Evolutionary conservation across 1,284 basidiomycete genomes (phyloP).

Genomic region (Cronartium quercuum): DNA sequence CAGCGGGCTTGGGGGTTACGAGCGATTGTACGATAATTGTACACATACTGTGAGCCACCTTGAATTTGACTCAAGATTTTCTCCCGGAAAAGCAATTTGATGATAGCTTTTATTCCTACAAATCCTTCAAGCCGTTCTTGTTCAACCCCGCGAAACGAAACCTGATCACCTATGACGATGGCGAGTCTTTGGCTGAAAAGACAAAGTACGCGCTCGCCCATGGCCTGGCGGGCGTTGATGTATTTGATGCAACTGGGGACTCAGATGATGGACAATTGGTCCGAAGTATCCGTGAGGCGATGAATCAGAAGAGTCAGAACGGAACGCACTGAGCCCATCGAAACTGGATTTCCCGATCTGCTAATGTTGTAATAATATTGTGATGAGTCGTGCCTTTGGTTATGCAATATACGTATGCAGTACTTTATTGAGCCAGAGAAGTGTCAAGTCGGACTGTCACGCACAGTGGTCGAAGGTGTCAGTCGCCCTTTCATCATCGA

Average conservation of each 20-base stretch:
- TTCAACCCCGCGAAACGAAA: constrained; percentile 30
- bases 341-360: too few species aligned
- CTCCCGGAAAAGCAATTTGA: too few species aligned
- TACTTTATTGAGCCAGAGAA: too few species aligned
- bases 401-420: too few species aligned
- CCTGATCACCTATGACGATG: constrained; percentile 30
- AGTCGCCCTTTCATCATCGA: too few species aligned
- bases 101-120: not conserved
- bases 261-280: constrained; percentile 6
- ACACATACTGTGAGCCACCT: constrained; percentile 22
- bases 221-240: constrained; percentile 23
- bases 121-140: constrained; percentile 17
- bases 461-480: too few species aligned
- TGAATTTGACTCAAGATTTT: not conserved
- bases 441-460: too few species aligned
- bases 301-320: not conserved
- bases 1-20: constrained; percentile 21
- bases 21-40: constrained; percentile 21
- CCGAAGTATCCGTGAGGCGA: not conserved
- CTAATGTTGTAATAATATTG: too few species aligned
- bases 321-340: too few species aligned
- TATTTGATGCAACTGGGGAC: constrained; percentile 35
- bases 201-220: constrained; percentile 4
- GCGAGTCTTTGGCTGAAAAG: constrained; percentile 20
- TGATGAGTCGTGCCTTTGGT: too few species aligned